phyloP scores from a whole-genome alignment of 257 asterid species.

The Fraxinus quadrangulata region DNA sequence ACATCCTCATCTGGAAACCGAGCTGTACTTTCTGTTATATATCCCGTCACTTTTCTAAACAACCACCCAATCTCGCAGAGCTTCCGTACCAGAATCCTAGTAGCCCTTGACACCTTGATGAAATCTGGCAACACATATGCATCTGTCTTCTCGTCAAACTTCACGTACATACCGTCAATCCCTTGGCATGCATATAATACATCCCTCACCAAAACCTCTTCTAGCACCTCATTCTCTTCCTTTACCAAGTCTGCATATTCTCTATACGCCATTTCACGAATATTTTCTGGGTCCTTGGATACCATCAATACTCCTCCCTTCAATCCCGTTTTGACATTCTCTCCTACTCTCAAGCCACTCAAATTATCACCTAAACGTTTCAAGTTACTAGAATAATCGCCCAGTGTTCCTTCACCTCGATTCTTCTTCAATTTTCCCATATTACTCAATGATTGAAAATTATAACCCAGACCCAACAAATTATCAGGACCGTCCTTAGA shows the following conservation, averaged over 20 bases:
- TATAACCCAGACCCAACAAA: slow-evolving; percentile 32
- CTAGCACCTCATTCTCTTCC: slow-evolving; percentile 88
- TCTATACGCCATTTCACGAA: slow-evolving; percentile 78
- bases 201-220: slow-evolving; percentile 89
- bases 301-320: slow-evolving; percentile 82
- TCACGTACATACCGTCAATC: slow-evolving; percentile 79
- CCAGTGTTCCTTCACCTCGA: slow-evolving; percentile 28
- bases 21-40: slow-evolving; percentile 67
- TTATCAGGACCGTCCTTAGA: slow-evolving; percentile 33
- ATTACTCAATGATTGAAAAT: slow-evolving; percentile 23
- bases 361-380: slow-evolving; percentile 46
- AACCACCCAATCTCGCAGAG: slow-evolving; percentile 96
- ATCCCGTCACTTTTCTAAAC: slow-evolving; percentile 85
- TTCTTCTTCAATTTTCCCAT: slow-evolving; percentile 40
- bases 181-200: slow-evolving; percentile 95
- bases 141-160: slow-evolving; percentile 65
- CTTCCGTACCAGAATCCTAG: slow-evolving; percentile 66
- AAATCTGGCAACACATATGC: slow-evolving; percentile 68
- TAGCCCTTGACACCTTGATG: slow-evolving; percentile 67
- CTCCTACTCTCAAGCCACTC: slow-evolving; percentile 46
- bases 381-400: slow-evolving; percentile 24
- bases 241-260: slow-evolving; percentile 68
- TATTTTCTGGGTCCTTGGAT: slow-evolving; percentile 77
- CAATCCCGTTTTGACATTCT: slow-evolving; percentile 51
- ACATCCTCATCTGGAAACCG: slow-evolving; percentile 79